Base-by-base conservation (phyloP, 176 grass and related monocot genomes). In the Zea mays region DNA sequence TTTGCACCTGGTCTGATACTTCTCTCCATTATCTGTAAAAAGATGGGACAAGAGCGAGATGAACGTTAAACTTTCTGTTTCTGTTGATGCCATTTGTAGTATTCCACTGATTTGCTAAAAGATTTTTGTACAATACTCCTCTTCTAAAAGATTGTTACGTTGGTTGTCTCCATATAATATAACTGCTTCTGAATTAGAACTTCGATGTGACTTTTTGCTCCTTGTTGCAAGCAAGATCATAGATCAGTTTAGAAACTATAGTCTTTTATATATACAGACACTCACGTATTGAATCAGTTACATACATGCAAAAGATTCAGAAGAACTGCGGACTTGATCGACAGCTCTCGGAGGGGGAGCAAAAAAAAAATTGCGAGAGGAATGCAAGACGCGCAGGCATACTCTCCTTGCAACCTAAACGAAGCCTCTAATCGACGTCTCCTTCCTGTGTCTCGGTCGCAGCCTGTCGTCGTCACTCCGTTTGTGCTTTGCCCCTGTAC, bases 261-360 rank as follows among this genome's bases (percentile, higher is more conserved):
- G 67, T 38, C 65, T 33, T 72, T 70, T 65, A 8, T 83, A 68
- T 83, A 75, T 75, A 75, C 46, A 76, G 72, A 76, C 10, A 75
- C 57, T 68, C 81, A 76, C 10, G 71, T 67, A 83, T 67, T 37
- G 71, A 75, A 66, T 75, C 81, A 67, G 71, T 67, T 75, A 83
- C 71, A 57, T 75, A 83, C 71, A 57, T 69, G 51, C 11, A 76
- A 83, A 83, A 55, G 72, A 76, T 83, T 75, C 62, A 68, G 61
- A 46, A 67, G 21, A 38, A 47, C 9, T 6, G 80, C 14, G 51
- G 80, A 4, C 34, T 9, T 17, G 62, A 19, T 49, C 11, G 56
- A 39, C 72, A 73, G 35, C 62, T 67, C 70, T 0, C 36, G 55
- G 21, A 12, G 58, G 9, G 0, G 38, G 20, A 65, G 35, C 10